Conservation (phyloP, 176 grass and related monocot species). For the Hyparrhenia diplandra region DNA sequence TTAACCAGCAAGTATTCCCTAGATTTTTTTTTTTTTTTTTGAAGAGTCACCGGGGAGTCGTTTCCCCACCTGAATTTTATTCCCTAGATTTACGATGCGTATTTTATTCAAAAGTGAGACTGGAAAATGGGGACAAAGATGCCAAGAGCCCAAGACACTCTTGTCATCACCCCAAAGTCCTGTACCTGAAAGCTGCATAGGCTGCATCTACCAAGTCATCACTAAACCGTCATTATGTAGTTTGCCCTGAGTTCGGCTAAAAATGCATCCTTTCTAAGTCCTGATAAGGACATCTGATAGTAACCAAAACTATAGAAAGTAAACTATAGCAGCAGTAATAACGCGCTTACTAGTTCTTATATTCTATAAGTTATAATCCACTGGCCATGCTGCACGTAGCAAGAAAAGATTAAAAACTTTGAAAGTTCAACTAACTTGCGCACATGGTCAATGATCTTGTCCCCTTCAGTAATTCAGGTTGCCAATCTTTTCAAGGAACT, state of each 20-base stretch:
- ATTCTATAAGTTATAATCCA: not conserved
- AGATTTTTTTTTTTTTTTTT: no score
- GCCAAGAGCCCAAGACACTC: not conserved
- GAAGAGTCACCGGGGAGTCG: no score
- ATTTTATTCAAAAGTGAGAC: not conserved
- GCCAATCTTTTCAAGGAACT: not conserved
- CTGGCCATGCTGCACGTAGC: not conserved
- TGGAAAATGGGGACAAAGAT: not conserved
- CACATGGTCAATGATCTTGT: not conserved
- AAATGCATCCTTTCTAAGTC: not conserved
- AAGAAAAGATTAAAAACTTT: not conserved
- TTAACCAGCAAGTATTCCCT: not conserved
- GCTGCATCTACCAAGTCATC: not conserved
- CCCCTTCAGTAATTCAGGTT: not conserved
- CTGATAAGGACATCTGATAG: not conserved
- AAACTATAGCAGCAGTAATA: not conserved
- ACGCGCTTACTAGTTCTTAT: not conserved
- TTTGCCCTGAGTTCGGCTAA: not conserved
- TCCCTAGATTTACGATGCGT: no score
- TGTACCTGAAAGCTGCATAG: not conserved
- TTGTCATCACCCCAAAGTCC: not conserved
- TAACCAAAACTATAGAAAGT: not conserved
- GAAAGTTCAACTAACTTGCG: not conserved
- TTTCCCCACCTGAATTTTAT: no score
- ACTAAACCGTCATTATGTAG: not conserved